Evolutionary conservation across 768 basidiomycete genomes (phyloP).

Genomic region (Kwoniella botswanensis): DNA sequence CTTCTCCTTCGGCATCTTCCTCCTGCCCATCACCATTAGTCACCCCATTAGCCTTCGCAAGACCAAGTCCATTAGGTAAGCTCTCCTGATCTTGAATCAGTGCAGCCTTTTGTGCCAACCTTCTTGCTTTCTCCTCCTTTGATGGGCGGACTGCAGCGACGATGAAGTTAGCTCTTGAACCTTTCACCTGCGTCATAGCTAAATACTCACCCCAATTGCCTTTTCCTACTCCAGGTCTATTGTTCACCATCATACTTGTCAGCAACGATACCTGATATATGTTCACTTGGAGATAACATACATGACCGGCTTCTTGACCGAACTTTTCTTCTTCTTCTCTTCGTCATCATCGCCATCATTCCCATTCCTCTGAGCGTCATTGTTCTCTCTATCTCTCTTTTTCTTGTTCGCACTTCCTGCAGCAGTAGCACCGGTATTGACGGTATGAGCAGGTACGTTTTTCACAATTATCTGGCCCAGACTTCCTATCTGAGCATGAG

Average conservation of each 20-base stretch:
- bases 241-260: not conserved
- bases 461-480: constrained; percentile 52
- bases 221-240: constrained; percentile 45
- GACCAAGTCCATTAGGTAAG: constrained; percentile 1
- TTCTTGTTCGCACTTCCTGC: constrained; percentile 12
- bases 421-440: not conserved
- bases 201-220: constrained; percentile 54
- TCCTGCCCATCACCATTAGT: constrained; percentile 29
- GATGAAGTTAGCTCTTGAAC: not conserved
- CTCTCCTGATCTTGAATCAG: not conserved
- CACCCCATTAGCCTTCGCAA: not conserved
- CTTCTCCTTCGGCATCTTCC: constrained; percentile 47
- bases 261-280: constrained; percentile 2
- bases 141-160: constrained; percentile 46
- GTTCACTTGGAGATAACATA: constrained; percentile 27
- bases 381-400: constrained; percentile 23
- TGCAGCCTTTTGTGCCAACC: constrained; percentile 37
- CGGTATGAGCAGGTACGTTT: constrained; percentile 2
- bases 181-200: not conserved
- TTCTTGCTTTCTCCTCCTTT: constrained; percentile 43
- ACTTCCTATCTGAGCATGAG: constrained; percentile 43
- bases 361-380: not conserved
- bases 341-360: constrained; percentile 13
- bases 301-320: constrained; percentile 34
- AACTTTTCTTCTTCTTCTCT: constrained; percentile 35